Percentiles rank a stretch among this genome's conserved stretches.
Evolutionary conservation across 495 filamentous ascomycete genomes (phyloP).

Genomic region (Recurvomyces mirabilis): DNA sequence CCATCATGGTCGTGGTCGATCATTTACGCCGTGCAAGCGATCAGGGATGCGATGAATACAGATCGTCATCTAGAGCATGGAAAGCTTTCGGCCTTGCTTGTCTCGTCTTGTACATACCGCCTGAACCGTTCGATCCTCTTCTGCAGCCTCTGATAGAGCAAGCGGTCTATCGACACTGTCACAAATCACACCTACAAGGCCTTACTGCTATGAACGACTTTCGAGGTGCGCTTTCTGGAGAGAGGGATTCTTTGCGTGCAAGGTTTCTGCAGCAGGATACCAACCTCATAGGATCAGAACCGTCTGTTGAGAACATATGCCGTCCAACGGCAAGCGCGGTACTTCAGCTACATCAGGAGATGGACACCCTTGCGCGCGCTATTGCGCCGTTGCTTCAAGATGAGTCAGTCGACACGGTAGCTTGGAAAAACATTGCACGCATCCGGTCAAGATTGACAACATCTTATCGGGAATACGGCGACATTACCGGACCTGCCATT

Average conservation of each 20-base stretch:
- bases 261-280: constrained; percentile 50
- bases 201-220: constrained; percentile 53
- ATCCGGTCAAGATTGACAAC: constrained; percentile 53
- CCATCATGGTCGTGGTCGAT: background rate
- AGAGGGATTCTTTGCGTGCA: constrained; percentile 49
- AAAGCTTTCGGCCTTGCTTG: constrained; percentile 50
- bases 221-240: constrained; percentile 56
- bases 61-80: constrained; percentile 41
- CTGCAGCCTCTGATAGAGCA: constrained; percentile 61
- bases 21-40: background rate
- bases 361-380: constrained; percentile 34
- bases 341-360: constrained; percentile 65
- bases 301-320: constrained; percentile 53
- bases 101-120: constrained; percentile 72
- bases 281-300: constrained; percentile 48
- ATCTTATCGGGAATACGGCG: no score
- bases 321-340: constrained; percentile 59
- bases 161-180: constrained; percentile 48
- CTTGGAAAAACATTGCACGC: constrained; percentile 61
- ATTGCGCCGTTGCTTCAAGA: background rate
- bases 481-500: constrained; percentile 66
- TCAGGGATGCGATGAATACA: no score
- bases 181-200: constrained; percentile 42
- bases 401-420: background rate
- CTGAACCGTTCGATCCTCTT: constrained; percentile 77